phyloP scores from a whole-genome alignment of 495 filamentous ascomycete genomes.

The Trichoderma reesei region DNA sequence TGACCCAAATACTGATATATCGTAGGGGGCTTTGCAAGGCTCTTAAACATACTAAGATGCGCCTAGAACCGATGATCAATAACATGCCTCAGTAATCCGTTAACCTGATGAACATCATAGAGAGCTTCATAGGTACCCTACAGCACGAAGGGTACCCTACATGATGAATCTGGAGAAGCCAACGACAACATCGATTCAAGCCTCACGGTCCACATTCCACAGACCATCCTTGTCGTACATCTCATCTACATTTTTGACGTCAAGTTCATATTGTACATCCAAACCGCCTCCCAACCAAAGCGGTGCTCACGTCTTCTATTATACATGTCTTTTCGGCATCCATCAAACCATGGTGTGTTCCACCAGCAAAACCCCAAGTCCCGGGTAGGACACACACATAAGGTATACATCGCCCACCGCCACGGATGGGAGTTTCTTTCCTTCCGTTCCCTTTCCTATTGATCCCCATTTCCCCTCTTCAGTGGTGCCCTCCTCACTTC shows the following conservation, averaged over 20 bases:
- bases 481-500: background rate
- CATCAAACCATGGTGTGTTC: background rate
- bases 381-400: background rate
- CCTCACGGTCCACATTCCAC: too few species aligned
- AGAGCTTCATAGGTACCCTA: too few species aligned
- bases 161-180: too few species aligned
- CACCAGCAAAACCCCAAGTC: background rate
- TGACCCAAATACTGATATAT: too few species aligned
- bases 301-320: background rate
- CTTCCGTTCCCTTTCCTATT: background rate
- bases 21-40: too few species aligned
- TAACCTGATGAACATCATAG: too few species aligned
- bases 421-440: background rate
- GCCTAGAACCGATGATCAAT: too few species aligned
- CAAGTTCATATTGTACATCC: slow-evolving; percentile 4
- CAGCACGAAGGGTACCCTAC: too few species aligned
- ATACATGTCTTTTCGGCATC: background rate
- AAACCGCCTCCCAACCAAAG: background rate
- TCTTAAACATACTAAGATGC: too few species aligned
- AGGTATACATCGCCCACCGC: background rate
- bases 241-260: background rate
- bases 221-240: background rate
- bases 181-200: too few species aligned
- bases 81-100: too few species aligned
- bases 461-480: background rate